Evolutionary conservation across 208 protist genomes (phyloP).

Genomic region (Crithidia expoeki): DNA sequence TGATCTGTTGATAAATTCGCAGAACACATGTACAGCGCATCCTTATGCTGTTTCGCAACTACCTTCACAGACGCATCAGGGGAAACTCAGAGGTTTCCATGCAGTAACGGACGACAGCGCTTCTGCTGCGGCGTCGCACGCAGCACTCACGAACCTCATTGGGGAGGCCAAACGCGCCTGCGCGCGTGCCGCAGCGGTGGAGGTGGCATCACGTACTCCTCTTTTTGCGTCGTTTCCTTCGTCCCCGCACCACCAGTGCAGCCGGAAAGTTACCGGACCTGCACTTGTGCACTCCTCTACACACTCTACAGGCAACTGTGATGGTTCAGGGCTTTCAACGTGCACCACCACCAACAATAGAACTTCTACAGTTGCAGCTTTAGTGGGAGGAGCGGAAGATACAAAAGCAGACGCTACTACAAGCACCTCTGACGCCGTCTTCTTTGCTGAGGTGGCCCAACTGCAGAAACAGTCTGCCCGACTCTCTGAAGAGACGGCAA

Average conservation of each 20-base stretch:
- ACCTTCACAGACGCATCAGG: background rate
- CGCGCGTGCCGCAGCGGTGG: background rate
- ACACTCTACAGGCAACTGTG: no score
- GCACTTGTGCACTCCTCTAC: background rate
- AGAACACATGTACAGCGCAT: background rate
- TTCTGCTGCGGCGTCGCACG: background rate
- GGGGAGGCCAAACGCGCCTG: slow-evolving; percentile 5
- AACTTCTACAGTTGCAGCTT: background rate
- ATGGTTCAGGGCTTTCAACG: no score
- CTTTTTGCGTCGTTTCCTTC: background rate
- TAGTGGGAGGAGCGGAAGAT: background rate
- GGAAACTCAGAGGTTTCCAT: no score
- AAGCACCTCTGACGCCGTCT: slow-evolving; percentile 18
- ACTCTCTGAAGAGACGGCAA: slow-evolving; percentile 22
- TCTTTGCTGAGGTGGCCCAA: slow-evolving; percentile 21
- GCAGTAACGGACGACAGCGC: background rate
- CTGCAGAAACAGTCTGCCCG: slow-evolving; percentile 18
- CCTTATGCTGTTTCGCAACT: background rate
- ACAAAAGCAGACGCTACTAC: background rate
- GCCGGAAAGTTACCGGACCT: background rate
- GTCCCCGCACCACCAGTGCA: background rate
- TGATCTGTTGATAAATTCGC: no score
- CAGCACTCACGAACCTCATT: background rate
- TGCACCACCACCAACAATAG: no score
- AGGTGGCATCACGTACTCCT: background rate